These are phyloP conservation scores for Falciphora oryzae DNA, from an alignment of 2,329 filamentous ascomycete species.

Conservation along the genomic window DNA sequence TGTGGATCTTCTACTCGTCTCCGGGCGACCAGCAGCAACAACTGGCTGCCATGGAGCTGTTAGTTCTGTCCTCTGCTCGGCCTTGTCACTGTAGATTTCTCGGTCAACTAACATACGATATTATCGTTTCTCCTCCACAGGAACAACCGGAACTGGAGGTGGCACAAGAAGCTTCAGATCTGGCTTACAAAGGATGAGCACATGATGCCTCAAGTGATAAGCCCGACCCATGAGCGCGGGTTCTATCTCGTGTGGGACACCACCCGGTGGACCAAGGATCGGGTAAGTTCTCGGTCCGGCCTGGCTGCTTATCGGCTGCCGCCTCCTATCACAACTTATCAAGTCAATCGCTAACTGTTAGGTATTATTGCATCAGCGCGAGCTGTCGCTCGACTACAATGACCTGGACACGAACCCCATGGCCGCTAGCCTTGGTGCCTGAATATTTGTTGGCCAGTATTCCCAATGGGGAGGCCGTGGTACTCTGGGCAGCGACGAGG, in stretches of 20 bases:
- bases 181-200: slow-evolving; percentile 65
- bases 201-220: slow-evolving; percentile 56
- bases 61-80: slow-evolving; percentile 23
- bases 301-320: neutral
- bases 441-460: neutral
- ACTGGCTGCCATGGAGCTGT: slow-evolving; percentile 59
- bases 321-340: neutral
- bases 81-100: neutral
- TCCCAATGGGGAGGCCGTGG: neutral
- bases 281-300: slow-evolving; percentile 41
- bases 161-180: slow-evolving; percentile 60
- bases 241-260: slow-evolving; percentile 64
- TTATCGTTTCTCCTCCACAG: slow-evolving; percentile 29
- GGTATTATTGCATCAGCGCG: slow-evolving; percentile 36
- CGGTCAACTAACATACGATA: neutral
- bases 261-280: slow-evolving; percentile 55
- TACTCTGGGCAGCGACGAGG: neutral
- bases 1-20: slow-evolving; percentile 66
- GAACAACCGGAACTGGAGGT: slow-evolving; percentile 60
- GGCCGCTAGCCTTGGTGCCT: slow-evolving; percentile 1
- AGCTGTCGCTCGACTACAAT: slow-evolving; percentile 55
- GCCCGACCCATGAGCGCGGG: slow-evolving; percentile 54
- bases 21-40: slow-evolving; percentile 58
- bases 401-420: slow-evolving; percentile 48
- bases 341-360: slow-evolving; percentile 14